Conservation (phyloP, 2,329 filamentous ascomycete genomes). For the Xylogone sp. region DNA sequence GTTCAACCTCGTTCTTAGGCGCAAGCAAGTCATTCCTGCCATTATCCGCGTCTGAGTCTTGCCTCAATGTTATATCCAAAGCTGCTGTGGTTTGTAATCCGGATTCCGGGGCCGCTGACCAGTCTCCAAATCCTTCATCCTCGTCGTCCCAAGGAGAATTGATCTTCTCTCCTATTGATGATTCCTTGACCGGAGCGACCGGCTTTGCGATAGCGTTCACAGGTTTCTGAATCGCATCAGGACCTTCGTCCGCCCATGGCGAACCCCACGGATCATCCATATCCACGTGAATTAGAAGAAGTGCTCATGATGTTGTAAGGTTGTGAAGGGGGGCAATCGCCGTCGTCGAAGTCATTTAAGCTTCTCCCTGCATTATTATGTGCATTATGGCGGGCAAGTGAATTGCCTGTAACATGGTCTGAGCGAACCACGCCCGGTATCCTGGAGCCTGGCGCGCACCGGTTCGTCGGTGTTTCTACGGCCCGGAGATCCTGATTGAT, state of each 20-base stretch:
- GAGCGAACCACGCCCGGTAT: neutral
- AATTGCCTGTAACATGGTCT: neutral
- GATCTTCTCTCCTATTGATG: slow-evolving; percentile 15
- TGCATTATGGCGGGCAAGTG: no score
- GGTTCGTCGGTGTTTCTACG: neutral
- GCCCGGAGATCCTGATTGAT: slow-evolving; percentile 16
- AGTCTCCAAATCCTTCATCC: slow-evolving; percentile 23
- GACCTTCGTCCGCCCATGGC: slow-evolving; percentile 32
- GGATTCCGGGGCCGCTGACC: slow-evolving; percentile 14
- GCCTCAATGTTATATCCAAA: neutral
- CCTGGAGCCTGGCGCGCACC: neutral
- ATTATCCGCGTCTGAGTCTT: slow-evolving; percentile 7
- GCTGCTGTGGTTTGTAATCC: neutral
- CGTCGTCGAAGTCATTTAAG: neutral
- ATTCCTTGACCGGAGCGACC: slow-evolving; percentile 12
- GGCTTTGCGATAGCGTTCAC: slow-evolving; percentile 9
- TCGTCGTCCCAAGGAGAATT: slow-evolving; percentile 22
- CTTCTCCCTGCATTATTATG: no score
- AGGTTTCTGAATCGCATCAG: slow-evolving; percentile 8
- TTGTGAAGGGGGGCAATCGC: neutral
- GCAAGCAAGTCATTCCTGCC: slow-evolving; percentile 11
- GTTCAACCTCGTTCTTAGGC: slow-evolving; percentile 1
- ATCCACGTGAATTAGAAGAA: slow-evolving; percentile 17
- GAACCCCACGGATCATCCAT: slow-evolving; percentile 36
- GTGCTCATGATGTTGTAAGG: slow-evolving; percentile 23